phyloP scores from a whole-genome alignment of 1,139 yeast genomes.

The Diutina neorugosa region DNA sequence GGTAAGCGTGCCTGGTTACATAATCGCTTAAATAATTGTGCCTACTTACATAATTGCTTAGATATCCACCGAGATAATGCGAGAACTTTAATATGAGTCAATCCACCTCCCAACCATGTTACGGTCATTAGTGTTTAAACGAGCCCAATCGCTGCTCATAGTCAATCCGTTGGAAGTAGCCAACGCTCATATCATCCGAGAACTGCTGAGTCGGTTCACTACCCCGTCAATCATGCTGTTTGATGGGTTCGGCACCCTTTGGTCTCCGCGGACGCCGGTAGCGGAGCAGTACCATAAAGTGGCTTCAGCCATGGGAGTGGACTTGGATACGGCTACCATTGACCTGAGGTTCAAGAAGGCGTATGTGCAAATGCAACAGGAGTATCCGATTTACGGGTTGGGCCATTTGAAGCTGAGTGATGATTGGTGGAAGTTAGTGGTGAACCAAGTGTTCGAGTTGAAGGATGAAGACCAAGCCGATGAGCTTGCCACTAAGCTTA shows the following conservation, averaged over 20 bases:
- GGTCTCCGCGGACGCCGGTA: constrained; percentile 43
- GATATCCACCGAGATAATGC: background rate
- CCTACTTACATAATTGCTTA: background rate
- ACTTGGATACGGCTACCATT: constrained; percentile 18
- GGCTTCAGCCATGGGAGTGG: constrained; percentile 31
- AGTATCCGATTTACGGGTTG: constrained; percentile 55
- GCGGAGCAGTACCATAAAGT: constrained; percentile 39
- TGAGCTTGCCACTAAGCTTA: constrained; percentile 24
- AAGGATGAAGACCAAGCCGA: constrained; percentile 13
- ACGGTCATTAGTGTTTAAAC: background rate
- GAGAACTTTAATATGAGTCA: background rate
- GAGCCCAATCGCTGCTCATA: background rate
- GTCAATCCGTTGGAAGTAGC: constrained; percentile 1
- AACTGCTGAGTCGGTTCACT: background rate
- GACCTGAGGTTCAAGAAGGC: constrained; percentile 17
- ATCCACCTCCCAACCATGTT: background rate
- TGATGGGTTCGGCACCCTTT: constrained; percentile 59
- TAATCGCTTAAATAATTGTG: background rate
- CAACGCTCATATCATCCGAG: constrained; percentile 2
- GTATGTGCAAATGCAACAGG: constrained; percentile 14
- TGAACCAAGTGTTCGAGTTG: constrained; percentile 28
- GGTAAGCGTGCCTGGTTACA: too few species aligned
- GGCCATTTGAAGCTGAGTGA: constrained; percentile 11
- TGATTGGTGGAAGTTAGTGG: constrained; percentile 51
- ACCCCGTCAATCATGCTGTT: constrained; percentile 43